A percentile compares a stretch with the other conserved stretches of the same genome.
These are phyloP conservation scores for Polygonum maritimum DNA, from an alignment of 148 eudicot species.

Conservation along the genomic window DNA sequence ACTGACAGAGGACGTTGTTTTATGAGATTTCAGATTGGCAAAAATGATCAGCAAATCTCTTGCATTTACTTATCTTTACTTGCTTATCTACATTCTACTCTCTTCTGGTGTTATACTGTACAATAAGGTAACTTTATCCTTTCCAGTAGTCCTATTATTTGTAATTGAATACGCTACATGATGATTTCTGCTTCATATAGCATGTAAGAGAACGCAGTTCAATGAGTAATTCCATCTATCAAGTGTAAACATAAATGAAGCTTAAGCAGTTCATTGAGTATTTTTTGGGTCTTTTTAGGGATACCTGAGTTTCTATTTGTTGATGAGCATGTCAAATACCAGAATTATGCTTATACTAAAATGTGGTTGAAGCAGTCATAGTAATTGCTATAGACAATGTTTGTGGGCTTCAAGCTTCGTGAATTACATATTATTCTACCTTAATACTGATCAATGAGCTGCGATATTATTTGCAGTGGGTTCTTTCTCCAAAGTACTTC, in stretches of 20 bases:
- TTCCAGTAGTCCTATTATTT: not conserved
- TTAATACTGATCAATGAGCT: not conserved
- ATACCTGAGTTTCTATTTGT: not conserved
- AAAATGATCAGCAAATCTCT: slow-evolving; percentile 62
- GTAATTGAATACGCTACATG: not conserved
- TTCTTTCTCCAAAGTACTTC: slow-evolving; percentile 97
- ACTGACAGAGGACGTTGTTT: slow-evolving; percentile 7
- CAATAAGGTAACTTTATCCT: slow-evolving; percentile 56
- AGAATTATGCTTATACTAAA: not conserved
- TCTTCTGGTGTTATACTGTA: slow-evolving; percentile 96
- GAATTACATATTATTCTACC: not conserved
- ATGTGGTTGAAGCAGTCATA: not conserved
- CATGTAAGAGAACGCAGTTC: not conserved
- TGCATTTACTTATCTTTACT: slow-evolving; percentile 66
- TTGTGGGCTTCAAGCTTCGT: not conserved
- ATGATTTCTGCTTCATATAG: slow-evolving; percentile 1
- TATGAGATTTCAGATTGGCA: slow-evolving; percentile 13
- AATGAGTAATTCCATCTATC: not conserved
- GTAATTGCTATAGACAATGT: not conserved
- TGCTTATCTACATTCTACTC: slow-evolving; percentile 71
- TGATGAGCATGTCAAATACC: not conserved
- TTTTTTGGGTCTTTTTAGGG: not conserved
- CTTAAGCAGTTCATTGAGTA: not conserved
- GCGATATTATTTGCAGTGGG: slow-evolving; percentile 66
- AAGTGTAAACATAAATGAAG: not conserved